Evolutionary conservation across 164 flowering plant species (phyloP).

Genomic region (Piper betle): DNA sequence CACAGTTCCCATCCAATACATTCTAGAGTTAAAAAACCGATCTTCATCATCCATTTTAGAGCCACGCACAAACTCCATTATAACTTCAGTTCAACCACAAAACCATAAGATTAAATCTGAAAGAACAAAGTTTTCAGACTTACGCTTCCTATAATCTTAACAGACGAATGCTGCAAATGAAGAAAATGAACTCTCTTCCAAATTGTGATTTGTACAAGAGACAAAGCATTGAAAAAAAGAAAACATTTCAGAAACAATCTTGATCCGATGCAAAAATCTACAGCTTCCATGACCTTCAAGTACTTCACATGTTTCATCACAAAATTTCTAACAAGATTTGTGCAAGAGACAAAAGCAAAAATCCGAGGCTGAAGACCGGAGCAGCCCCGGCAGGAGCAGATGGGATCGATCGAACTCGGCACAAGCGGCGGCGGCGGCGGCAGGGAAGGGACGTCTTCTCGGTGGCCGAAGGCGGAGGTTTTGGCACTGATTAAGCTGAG

Average conservation of each 20-base stretch:
- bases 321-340: not conserved
- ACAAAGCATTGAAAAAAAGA: not conserved
- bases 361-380: no score
- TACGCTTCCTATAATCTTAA: conserved; percentile 4
- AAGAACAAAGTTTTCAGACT: conserved; percentile 4
- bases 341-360: no score
- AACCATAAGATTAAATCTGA: conserved; percentile 1
- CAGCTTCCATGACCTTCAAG: conserved; percentile 28
- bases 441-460: conserved; percentile 27
- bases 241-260: conserved; percentile 1
- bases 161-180: not conserved
- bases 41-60: conserved; percentile 31
- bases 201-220: no score
- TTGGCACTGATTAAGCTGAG: conserved; percentile 42
- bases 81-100: conserved; percentile 8
- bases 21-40: conserved; percentile 44
- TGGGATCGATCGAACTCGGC: no score
- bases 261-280: conserved; percentile 56
- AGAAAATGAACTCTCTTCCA: no score
- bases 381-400: no score
- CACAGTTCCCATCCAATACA: no score
- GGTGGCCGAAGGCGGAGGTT: conserved; percentile 65
- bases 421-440: conserved; percentile 38
- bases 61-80: conserved; percentile 13
- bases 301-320: conserved; percentile 23